Percentiles rank a stretch among this genome's conserved stretches.
phyloP scores from a whole-genome alignment of 805 yeast genomes.

The Ogataea haglerorum region DNA sequence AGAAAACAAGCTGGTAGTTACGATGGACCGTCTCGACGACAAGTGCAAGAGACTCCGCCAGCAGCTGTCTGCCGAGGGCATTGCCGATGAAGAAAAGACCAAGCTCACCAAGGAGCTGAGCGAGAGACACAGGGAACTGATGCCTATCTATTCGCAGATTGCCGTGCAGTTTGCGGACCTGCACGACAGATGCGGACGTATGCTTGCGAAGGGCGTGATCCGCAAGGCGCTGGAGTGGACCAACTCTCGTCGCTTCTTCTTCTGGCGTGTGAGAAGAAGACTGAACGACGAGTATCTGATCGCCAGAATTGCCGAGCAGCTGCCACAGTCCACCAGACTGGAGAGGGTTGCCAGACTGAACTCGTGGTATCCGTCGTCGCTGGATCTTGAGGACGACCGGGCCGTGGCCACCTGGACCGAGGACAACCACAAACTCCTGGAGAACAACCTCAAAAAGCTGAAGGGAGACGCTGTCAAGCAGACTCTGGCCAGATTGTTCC shows the following conservation, averaged over 20 bases:
- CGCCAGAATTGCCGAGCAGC: conserved; percentile 63
- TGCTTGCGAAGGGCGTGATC: conserved; percentile 92
- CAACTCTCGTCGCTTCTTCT: conserved; percentile 90
- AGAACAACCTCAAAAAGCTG: conserved; percentile 57
- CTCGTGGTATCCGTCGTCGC: conserved; percentile 76
- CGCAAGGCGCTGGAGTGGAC: conserved; percentile 82
- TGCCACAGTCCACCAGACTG: conserved; percentile 55
- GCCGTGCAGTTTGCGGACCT: conserved; percentile 96
- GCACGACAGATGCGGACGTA: conserved; percentile 96
- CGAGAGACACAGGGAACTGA: conserved; percentile 72
- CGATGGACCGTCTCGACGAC: conserved; percentile 87
- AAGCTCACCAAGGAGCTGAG: conserved; percentile 61
- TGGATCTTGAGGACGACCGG: conserved; percentile 68
- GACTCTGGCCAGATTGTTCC: conserved; percentile 56
- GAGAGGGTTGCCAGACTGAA: conserved; percentile 84
- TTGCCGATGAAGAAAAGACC: conserved; percentile 64
- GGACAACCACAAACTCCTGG: conserved; percentile 63
- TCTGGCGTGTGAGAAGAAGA: conserved; percentile 98
- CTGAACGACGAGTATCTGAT: conserved; percentile 87
- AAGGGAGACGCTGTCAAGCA: conserved; percentile 65
- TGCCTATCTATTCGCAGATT: conserved; percentile 89
- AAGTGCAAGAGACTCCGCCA: conserved; percentile 66
- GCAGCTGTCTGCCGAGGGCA: conserved; percentile 49
- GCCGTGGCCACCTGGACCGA: conserved; percentile 85
- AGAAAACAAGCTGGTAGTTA: conserved; percentile 84